phyloP scores from a whole-genome alignment of 2,329 filamentous ascomycete species.

The Phialophora chinensis region DNA sequence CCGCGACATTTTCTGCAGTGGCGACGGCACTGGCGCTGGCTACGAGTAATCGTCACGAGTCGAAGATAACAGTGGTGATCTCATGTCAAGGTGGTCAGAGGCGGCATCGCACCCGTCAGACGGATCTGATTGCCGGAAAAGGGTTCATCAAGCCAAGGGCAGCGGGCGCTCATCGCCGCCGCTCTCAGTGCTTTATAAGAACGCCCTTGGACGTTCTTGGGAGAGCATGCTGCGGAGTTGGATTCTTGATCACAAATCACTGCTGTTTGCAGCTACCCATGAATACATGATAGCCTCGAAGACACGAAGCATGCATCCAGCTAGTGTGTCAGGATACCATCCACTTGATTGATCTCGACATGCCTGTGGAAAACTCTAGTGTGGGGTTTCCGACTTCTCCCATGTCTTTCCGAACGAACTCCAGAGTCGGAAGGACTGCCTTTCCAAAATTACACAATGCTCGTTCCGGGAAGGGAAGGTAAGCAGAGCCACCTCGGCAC shows the following conservation, averaged over 20 bases:
- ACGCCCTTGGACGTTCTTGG: not conserved
- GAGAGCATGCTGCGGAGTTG: not conserved
- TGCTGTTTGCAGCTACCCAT: too few species aligned
- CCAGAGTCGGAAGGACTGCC: not conserved
- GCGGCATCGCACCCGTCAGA: not conserved
- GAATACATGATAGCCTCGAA: not conserved
- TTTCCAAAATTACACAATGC: not conserved
- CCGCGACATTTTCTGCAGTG: not conserved
- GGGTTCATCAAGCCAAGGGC: not conserved
- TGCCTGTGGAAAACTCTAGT: constrained; percentile 12
- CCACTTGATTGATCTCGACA: not conserved
- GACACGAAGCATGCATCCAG: not conserved
- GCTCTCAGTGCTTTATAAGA: not conserved
- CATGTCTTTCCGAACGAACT: not conserved
- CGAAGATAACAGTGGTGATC: constrained; percentile 8
- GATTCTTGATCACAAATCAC: constrained; percentile 5
- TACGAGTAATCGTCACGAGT: not conserved
- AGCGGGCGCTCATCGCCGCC: constrained; percentile 6
- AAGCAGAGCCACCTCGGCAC: not conserved
- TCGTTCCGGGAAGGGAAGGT: not conserved
- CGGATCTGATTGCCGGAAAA: constrained; percentile 15
- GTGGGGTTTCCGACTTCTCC: constrained; percentile 19
- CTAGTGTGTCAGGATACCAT: not conserved
- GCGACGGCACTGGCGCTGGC: not conserved
- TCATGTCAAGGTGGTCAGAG: constrained; percentile 10